Evolutionary conservation across 2,329 filamentous ascomycete genomes (phyloP).

Genomic region (Setomelanomma holmii): DNA sequence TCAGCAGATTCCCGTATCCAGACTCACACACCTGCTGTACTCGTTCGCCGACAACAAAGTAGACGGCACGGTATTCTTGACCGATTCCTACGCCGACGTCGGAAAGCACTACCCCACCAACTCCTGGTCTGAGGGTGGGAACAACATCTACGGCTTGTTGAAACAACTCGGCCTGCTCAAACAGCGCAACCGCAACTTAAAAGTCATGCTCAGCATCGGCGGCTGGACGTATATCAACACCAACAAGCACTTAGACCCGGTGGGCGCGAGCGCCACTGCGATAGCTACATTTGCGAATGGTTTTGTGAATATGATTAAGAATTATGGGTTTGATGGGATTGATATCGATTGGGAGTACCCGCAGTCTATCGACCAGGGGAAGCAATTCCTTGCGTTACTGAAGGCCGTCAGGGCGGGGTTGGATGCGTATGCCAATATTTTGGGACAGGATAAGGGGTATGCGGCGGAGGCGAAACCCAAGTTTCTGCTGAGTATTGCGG

Average conservation of each 20-base stretch:
- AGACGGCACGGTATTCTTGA: slow-evolving; percentile 69
- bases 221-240: slow-evolving; percentile 75
- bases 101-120: slow-evolving; percentile 69
- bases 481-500: slow-evolving; percentile 55
- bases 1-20: slow-evolving; percentile 79
- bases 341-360: slow-evolving; percentile 60
- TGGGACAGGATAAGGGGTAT: slow-evolving; percentile 28
- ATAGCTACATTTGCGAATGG: slow-evolving; percentile 72
- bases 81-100: slow-evolving; percentile 40
- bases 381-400: slow-evolving; percentile 51
- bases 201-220: slow-evolving; percentile 82
- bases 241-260: slow-evolving; percentile 75
- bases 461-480: slow-evolving; percentile 37
- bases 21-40: slow-evolving; percentile 89
- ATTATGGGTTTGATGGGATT: slow-evolving; percentile 72
- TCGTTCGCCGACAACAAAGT: slow-evolving; percentile 89
- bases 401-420: slow-evolving; percentile 47
- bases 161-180: slow-evolving; percentile 81
- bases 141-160: slow-evolving; percentile 77
- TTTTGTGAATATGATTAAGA: slow-evolving; percentile 77
- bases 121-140: slow-evolving; percentile 69
- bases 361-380: slow-evolving; percentile 48
- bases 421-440: slow-evolving; percentile 48
- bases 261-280: slow-evolving; percentile 64
- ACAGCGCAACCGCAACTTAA: slow-evolving; percentile 76